Evolutionary conservation across 129 eudicot species (phyloP), one percentile per base, ranked within the genome.

Genomic region (Chrysanthemum seticuspe): DNA sequence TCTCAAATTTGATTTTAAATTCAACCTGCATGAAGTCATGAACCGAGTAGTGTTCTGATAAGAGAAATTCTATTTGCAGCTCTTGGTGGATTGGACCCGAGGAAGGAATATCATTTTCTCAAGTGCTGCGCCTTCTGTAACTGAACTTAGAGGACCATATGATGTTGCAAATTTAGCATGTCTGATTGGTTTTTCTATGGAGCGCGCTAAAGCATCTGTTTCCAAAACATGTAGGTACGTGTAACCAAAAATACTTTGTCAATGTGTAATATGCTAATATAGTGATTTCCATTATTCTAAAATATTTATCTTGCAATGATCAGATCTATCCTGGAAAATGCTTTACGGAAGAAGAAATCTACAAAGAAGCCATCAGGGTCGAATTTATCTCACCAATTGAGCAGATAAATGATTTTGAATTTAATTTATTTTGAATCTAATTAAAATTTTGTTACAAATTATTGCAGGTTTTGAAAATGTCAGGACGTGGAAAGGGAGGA

Each of bases 41-140:
- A 34, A 34, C 40, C 5, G 40, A 40, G 52, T 44, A 49, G 34
- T 57, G 16, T 23, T 49, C 58, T 49, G 12, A 68, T 44, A 59
- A 6, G 49, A 67, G 11, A 5, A 65, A 62, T 53, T 60, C 29
- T n/a, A 62, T 58, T 62, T 87, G 65, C 87, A 94, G 99, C 76
- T 90, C 14, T 78, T 94, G 78, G 94, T 94, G 59, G 94, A 90
- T 57, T 94, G 99, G 99, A 94, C 96, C 45, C 79, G 87, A 67
- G 97, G 99, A 68, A 90, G 81, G 77, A 90, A 90, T 68, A 74
- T 90, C 12, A 81, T 94, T 36, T 73, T 94, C 60, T 79, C 92
- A 50, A 90, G 99, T 81, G 86, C 85, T 75, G 97, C 97, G 23
- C 81, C 96, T 59, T 87, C 93, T 71, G 82, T 79, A 31, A 80